These are phyloP conservation scores for Coriaria nepalensis DNA, from an alignment of 306 rosid species.

Conservation along the genomic window DNA sequence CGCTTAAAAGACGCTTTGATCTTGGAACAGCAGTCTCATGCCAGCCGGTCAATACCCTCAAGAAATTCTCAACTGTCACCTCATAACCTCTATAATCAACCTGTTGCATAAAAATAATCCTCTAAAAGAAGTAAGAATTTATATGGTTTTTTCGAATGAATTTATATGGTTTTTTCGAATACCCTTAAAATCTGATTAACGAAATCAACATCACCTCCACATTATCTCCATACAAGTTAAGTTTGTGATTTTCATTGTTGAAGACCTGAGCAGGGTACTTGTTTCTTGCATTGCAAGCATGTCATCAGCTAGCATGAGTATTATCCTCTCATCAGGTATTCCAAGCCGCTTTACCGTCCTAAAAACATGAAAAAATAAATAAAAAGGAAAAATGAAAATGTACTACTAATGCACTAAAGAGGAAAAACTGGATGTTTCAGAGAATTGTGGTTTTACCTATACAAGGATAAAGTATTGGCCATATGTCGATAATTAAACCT, in stretches of 20 bases:
- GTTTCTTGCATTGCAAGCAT: constrained; percentile 96
- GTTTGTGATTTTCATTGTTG: constrained; percentile 87
- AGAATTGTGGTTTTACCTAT: constrained; percentile 33
- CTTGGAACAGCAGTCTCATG: constrained; percentile 88
- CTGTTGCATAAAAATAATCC: constrained; percentile 28
- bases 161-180: background rate
- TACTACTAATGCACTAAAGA: background rate
- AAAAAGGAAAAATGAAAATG: background rate
- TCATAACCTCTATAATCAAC: constrained; percentile 99
- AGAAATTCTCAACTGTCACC: constrained; percentile 75
- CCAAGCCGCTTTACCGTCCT: constrained; percentile 95
- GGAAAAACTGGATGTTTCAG: background rate
- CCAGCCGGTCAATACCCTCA: constrained; percentile 82
- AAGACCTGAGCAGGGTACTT: constrained; percentile 93
- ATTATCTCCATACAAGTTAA: constrained; percentile 88
- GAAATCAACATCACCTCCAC: constrained; percentile 61
- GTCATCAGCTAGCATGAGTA: constrained; percentile 95
- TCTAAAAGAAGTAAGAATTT: constrained; percentile 4
- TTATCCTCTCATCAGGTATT: constrained; percentile 96
- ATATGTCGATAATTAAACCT: constrained; percentile 97
- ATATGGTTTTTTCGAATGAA: background rate
- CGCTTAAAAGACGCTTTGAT: constrained; percentile 89
- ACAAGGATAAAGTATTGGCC: constrained; percentile 91
- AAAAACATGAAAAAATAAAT: constrained; percentile 14
- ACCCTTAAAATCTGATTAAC: constrained; percentile 6